phyloP scores from a whole-genome alignment of 768 basidiomycete species.

The Leccinellum albellum region DNA sequence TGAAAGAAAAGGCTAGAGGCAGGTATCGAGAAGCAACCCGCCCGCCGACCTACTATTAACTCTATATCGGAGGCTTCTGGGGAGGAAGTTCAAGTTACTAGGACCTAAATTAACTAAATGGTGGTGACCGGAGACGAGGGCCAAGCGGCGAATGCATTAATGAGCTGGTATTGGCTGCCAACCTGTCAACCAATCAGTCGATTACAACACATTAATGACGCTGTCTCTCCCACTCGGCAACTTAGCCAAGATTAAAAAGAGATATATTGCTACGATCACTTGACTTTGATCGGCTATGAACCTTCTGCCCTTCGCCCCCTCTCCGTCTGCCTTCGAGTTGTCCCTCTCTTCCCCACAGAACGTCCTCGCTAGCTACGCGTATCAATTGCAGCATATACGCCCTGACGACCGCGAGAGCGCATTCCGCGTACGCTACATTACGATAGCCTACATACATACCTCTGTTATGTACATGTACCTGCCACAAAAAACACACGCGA shows the following conservation, averaged over 20 bases:
- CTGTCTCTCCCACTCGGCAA: neutral
- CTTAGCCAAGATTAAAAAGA: neutral
- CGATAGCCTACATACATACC: neutral
- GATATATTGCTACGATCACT: neutral
- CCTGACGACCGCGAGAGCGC: neutral
- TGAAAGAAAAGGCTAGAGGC: too few species aligned
- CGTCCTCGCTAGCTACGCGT: neutral
- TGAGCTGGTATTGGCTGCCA: neutral
- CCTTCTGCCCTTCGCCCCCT: neutral
- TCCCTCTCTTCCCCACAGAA: neutral
- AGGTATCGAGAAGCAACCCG: too few species aligned
- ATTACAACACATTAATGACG: neutral
- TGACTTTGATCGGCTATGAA: too few species aligned
- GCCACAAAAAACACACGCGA: neutral
- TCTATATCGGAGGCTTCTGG: neutral
- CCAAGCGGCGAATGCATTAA: neutral
- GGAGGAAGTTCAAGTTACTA: neutral
- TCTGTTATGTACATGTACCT: neutral
- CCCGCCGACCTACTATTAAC: neutral
- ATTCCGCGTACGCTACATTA: neutral
- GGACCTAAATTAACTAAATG: neutral
- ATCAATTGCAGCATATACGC: neutral
- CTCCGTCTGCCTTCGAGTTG: neutral
- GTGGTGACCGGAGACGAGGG: neutral
- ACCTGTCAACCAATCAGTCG: neutral